Conservation (phyloP, 2,329 filamentous ascomycete species). For the Ophiostoma novo-ulmi region DNA sequence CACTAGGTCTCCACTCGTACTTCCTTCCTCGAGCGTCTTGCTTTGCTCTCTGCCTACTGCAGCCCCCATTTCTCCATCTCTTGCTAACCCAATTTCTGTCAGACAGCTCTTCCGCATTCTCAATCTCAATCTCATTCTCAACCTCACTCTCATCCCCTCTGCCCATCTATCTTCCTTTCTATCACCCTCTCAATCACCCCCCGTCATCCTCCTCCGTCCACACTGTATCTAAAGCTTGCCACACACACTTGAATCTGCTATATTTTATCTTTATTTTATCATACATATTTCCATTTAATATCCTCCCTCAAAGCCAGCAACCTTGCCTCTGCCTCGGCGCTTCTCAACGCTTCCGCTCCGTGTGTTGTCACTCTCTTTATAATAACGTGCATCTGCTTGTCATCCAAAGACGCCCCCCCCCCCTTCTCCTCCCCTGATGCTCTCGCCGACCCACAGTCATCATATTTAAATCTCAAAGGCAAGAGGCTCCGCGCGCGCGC, state of each 20-base stretch:
- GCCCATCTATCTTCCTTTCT: background rate
- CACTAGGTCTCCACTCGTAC: background rate
- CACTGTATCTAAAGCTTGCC: background rate
- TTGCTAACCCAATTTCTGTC: background rate
- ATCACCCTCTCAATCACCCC: background rate
- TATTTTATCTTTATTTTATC: constrained; percentile 11
- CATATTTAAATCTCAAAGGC: background rate
- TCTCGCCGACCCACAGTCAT: constrained; percentile 9
- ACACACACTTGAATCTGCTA: background rate
- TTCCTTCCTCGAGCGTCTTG: constrained; percentile 1
- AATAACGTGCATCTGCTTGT: constrained; percentile 10
- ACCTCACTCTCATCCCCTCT: background rate
- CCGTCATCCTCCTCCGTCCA: background rate
- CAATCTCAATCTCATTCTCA: background rate
- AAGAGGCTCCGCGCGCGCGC: constrained; percentile 11
- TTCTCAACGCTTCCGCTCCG: constrained; percentile 5
- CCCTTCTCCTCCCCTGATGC: background rate
- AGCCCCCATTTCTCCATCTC: constrained; percentile 5
- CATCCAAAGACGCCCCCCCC: constrained; percentile 3
- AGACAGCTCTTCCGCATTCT: background rate
- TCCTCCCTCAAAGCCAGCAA: background rate
- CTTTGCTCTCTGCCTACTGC: background rate
- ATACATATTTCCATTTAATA: background rate
- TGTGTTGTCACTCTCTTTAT: constrained; percentile 12
- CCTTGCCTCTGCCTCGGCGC: constrained; percentile 15